Evolutionary conservation across 1,139 yeast genomes (phyloP).

Genomic region (Blastobotrys buckinghamii): DNA sequence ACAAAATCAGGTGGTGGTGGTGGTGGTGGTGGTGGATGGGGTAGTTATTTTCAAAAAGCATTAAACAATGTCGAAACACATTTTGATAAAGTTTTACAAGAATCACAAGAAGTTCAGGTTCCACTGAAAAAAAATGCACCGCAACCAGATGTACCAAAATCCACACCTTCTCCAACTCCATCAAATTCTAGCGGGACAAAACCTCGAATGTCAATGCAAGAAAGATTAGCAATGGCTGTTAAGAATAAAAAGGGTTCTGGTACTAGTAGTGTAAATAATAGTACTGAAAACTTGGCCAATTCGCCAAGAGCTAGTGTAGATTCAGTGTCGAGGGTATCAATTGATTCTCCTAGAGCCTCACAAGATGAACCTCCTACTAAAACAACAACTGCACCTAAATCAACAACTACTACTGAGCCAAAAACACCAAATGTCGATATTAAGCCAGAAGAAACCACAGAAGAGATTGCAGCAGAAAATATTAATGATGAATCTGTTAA

Average conservation of each 20-base stretch:
- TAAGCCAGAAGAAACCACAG: too few species aligned
- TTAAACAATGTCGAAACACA: conserved; percentile 37
- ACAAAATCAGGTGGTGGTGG: too few species aligned
- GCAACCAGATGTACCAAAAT: background rate
- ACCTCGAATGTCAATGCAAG: conserved; percentile 54
- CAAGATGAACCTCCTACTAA: too few species aligned
- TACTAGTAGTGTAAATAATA: background rate
- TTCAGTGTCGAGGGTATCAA: too few species aligned
- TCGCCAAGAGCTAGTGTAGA: background rate
- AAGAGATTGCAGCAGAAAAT: too few species aligned
- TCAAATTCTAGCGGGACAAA: background rate
- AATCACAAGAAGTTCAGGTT: conserved; percentile 15
- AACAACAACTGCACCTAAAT: too few species aligned
- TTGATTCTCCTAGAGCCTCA: too few species aligned
- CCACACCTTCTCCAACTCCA: background rate
- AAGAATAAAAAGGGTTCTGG: conserved; percentile 6
- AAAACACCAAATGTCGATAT: too few species aligned
- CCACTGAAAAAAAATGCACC: background rate
- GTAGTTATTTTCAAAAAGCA: conserved; percentile 33
- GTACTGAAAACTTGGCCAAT: background rate
- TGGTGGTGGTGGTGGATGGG: too few species aligned
- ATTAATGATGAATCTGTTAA: too few species aligned
- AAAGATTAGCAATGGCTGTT: conserved; percentile 77
- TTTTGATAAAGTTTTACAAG: conserved; percentile 33
- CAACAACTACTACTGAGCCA: too few species aligned